Percentiles rank a stretch among this genome's conserved stretches.
Evolutionary conservation across 495 filamentous ascomycete species (phyloP).

Genomic region (Lasiosphaeris hirsuta): DNA sequence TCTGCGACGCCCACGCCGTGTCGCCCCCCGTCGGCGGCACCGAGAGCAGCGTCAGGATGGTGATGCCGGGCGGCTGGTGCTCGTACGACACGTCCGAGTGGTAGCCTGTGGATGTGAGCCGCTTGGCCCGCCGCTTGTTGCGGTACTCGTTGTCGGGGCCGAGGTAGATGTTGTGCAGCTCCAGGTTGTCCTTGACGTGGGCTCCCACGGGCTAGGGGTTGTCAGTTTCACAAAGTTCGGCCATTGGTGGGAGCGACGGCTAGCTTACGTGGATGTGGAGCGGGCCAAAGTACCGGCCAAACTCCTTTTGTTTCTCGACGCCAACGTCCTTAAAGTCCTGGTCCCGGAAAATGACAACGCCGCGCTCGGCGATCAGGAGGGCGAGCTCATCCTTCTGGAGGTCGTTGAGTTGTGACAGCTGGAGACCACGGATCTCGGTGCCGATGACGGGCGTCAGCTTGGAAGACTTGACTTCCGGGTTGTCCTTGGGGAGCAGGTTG

Average conservation of each 20-base stretch:
- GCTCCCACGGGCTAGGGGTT: conserved; percentile 38
- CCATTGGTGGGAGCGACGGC: not conserved
- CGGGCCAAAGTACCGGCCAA: conserved; percentile 64
- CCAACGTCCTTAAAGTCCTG: conserved; percentile 64
- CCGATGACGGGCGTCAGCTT: conserved; percentile 68
- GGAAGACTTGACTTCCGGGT: conserved; percentile 42
- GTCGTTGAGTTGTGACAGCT: conserved; percentile 63
- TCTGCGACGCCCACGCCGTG: conserved; percentile 71
- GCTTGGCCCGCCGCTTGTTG: conserved; percentile 42
- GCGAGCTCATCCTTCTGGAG: conserved; percentile 74
- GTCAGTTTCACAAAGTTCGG: not conserved
- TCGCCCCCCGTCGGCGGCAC: conserved; percentile 74
- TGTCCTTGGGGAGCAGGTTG: conserved; percentile 48
- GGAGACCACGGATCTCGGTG: conserved; percentile 67
- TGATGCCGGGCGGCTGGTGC: conserved; percentile 74
- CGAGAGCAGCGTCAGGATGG: conserved; percentile 64
- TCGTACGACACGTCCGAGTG: conserved; percentile 64
- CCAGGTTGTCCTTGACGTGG: conserved; percentile 41
- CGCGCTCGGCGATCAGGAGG: conserved; percentile 64
- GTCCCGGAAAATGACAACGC: conserved; percentile 70
- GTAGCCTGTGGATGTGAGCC: conserved; percentile 43
- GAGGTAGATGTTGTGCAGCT: conserved; percentile 49
- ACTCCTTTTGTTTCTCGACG: conserved; percentile 57
- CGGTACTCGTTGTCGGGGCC: conserved; percentile 45
- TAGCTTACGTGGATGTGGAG: conserved; percentile 57